phyloP scores from a whole-genome alignment of 1,284 basidiomycete species.

The Pholiota adiposa region DNA sequence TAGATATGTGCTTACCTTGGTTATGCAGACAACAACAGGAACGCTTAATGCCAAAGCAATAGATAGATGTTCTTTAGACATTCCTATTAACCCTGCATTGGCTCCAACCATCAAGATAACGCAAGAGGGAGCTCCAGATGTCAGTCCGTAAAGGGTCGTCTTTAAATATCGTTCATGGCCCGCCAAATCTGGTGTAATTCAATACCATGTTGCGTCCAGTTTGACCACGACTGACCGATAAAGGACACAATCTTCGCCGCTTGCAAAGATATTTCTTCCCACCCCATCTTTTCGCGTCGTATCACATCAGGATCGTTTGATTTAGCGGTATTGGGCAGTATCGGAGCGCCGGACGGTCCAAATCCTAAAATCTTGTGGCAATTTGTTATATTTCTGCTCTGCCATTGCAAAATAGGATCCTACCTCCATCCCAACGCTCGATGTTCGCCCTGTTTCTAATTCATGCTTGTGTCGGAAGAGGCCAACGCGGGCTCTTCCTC shows the following conservation, averaged over 20 bases:
- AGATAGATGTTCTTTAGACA: conserved; percentile 97
- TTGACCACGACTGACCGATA: conserved; percentile 62
- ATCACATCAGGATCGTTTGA: conserved; percentile 63
- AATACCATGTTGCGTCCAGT: neutral
- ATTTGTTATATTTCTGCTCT: neutral
- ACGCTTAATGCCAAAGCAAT: conserved; percentile 94
- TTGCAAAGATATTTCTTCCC: conserved; percentile 95
- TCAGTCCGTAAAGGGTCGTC: conserved; percentile 95
- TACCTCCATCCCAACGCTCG: conserved; percentile 96
- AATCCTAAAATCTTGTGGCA: conserved; percentile 81
- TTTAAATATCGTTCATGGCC: conserved; percentile 91
- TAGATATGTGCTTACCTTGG: conserved; percentile 66
- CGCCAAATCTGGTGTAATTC: conserved; percentile 68
- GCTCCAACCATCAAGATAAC: conserved; percentile 96
- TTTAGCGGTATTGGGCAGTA: conserved; percentile 67
- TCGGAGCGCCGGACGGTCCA: conserved; percentile 71
- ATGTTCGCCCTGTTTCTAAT: conserved; percentile 93
- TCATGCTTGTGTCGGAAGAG: conserved; percentile 98
- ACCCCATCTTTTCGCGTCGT: conserved; percentile 85
- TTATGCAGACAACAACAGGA: conserved; percentile 93
- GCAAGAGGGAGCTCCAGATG: conserved; percentile 93
- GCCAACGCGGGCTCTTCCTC: conserved; percentile 91
- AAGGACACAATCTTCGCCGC: conserved; percentile 96
- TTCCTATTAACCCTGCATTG: conserved; percentile 95
- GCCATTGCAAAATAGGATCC: neutral